Evolutionary conservation across 495 filamentous ascomycete genomes (phyloP), one percentile per base, ranked within the genome.

Genomic region (Aspergillus egyptiacus): DNA sequence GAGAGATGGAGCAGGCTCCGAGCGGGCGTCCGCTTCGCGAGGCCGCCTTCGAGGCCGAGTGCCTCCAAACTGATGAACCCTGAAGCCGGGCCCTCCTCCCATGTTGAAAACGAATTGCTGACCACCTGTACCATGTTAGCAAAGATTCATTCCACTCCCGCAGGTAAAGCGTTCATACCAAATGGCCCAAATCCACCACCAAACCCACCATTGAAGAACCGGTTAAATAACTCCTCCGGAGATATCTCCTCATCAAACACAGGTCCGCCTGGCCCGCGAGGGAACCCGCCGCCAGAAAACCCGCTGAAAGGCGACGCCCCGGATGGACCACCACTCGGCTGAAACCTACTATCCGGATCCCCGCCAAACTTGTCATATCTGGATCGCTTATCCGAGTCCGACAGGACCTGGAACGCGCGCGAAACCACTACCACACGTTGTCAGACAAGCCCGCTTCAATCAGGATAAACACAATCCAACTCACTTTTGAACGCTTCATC

Each of bases 401-500:
- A 93, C 36, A 98, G 79, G 33, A 97, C 80, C 63, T 93, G 86
- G 69, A 96, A 96, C 24, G 93, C 93, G 50, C 88, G 81, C 43
- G 88, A 84, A 3, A 98, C 88, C 86, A 95, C 91, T 87, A 51
- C 25, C 34, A 5, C 14, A 23, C 20, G 38, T 41, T 51, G 38
- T 39, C 25, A 38, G 28, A 37, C 11, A 42, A 25, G 28, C 9
- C 28, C 28, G 14, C 17, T 9, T 39, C 6, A 28, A 18, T 24
- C 8, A 6, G 17, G 7, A 51, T 25, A 27, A 20, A 50, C 10
- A 19, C 17, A 14, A 23, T 33, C 39, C 17, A 31, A 74, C 82
- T 70, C 63, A 87, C 83, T 69, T 70, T 97, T 97, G 68, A 98
- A 98, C 18, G 93, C 93, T 70, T 98, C 93, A 67, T 96, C 93